These are phyloP conservation scores for Micractinium conductrix DNA, from an alignment of 139 green algal species.

Conservation along the genomic window DNA sequence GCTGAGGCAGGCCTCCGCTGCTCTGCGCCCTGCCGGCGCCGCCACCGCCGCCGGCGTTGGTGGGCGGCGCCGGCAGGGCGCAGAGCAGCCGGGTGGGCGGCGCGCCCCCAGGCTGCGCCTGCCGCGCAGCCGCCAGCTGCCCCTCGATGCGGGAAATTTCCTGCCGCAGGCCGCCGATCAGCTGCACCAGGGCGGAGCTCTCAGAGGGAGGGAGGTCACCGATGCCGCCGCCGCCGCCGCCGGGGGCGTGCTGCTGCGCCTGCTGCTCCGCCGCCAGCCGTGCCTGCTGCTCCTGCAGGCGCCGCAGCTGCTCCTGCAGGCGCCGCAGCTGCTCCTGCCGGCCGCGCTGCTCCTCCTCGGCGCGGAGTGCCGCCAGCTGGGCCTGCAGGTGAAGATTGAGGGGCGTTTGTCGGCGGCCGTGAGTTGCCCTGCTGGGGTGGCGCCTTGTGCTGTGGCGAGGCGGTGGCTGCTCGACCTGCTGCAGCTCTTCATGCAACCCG, in stretches of 20 bases:
- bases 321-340: not conserved
- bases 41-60: too few relatives aligned
- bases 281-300: not conserved
- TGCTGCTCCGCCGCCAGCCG: not conserved
- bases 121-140: not conserved
- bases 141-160: not conserved
- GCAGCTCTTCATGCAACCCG: too few relatives aligned
- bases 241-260: not conserved
- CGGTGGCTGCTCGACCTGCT: too few relatives aligned
- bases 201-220: not conserved
- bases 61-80: too few relatives aligned
- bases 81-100: not conserved
- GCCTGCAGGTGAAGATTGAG: too few relatives aligned
- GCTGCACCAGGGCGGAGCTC: constrained; percentile 12
- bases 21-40: not conserved
- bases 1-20: too few relatives aligned
- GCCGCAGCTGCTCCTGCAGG: not conserved
- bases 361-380: not conserved
- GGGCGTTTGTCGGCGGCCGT: too few relatives aligned
- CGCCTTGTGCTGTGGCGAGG: too few relatives aligned
- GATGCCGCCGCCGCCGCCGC: not conserved
- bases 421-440: too few relatives aligned
- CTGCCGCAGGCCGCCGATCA: not conserved
- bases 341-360: not conserved
- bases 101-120: not conserved